phyloP scores from a whole-genome alignment of 176 grass and related monocot species.

The Carex pumila region DNA sequence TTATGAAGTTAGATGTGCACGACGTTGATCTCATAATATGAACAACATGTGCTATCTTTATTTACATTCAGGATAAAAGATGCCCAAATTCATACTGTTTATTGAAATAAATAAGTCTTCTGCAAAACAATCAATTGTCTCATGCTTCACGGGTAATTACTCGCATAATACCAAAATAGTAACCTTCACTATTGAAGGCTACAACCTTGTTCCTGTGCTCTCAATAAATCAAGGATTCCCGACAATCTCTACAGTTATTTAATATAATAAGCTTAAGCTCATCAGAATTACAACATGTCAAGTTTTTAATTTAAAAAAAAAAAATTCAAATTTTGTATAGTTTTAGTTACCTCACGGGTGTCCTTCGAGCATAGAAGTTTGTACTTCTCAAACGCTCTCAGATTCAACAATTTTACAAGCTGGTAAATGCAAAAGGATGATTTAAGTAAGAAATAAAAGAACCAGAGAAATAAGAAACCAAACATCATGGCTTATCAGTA shows the following conservation, averaged over 20 bases:
- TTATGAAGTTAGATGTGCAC: neutral
- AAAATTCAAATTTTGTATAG: neutral
- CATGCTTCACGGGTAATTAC: neutral
- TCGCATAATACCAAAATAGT: constrained; percentile 23
- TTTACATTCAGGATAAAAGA: neutral
- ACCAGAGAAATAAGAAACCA: neutral
- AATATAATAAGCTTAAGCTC: neutral
- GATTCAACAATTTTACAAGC: constrained; percentile 76
- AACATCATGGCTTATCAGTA: neutral
- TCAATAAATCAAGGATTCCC: constrained; percentile 43
- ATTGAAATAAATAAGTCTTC: constrained; percentile 22
- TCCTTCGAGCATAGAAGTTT: constrained; percentile 57
- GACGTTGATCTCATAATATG: neutral
- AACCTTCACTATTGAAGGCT: constrained; percentile 51
- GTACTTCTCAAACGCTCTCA: constrained; percentile 78
- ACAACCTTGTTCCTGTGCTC: constrained; percentile 66
- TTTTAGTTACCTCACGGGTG: constrained; percentile 54
- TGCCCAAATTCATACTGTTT: neutral
- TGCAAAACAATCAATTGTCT: constrained; percentile 38
- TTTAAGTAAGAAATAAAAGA: neutral
- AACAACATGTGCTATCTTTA: neutral
- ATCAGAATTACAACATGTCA: neutral
- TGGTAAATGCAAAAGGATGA: constrained; percentile 27
- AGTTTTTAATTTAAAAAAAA: neutral
- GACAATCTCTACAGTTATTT: constrained; percentile 61